phyloP scores from a whole-genome alignment of 345 rosid genomes.

The Trapa bicornis region DNA sequence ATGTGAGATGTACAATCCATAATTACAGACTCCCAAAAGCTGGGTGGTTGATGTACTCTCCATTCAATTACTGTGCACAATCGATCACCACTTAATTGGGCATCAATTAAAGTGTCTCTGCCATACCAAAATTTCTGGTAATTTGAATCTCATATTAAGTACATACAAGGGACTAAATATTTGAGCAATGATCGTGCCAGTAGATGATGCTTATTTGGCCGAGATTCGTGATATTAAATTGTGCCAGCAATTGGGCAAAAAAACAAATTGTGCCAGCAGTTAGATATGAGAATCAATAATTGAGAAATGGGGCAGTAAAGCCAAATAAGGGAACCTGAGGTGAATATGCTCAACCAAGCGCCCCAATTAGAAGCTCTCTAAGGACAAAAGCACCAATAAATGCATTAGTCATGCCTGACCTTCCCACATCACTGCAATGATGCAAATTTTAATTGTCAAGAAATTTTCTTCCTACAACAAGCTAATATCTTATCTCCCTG shows the following conservation, averaged over 20 bases:
- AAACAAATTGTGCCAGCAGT: neutral
- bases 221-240: neutral
- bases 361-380: slow-evolving; percentile 79
- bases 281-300: neutral
- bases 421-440: slow-evolving; percentile 48
- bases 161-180: too few relatives aligned
- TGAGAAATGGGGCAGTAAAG: slow-evolving; percentile 1
- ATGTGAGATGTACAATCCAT: too few relatives aligned
- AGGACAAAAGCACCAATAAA: slow-evolving; percentile 88
- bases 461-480: neutral
- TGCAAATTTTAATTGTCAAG: neutral
- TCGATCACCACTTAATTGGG: too few relatives aligned
- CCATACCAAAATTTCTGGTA: too few relatives aligned
- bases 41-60: too few relatives aligned
- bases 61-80: too few relatives aligned
- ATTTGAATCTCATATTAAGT: too few relatives aligned
- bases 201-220: neutral
- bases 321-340: slow-evolving; percentile 51
- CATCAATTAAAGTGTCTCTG: too few relatives aligned
- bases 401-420: slow-evolving; percentile 38
- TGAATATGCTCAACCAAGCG: slow-evolving; percentile 92
- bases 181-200: too few relatives aligned
- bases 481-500: neutral
- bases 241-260: neutral
- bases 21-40: too few relatives aligned